Percentiles rank a stretch among this genome's conserved stretches.
These are phyloP conservation scores for Phytopythium chamaehyphon DNA, from an alignment of 352 stramenopile genomes.

Conservation along the genomic window DNA sequence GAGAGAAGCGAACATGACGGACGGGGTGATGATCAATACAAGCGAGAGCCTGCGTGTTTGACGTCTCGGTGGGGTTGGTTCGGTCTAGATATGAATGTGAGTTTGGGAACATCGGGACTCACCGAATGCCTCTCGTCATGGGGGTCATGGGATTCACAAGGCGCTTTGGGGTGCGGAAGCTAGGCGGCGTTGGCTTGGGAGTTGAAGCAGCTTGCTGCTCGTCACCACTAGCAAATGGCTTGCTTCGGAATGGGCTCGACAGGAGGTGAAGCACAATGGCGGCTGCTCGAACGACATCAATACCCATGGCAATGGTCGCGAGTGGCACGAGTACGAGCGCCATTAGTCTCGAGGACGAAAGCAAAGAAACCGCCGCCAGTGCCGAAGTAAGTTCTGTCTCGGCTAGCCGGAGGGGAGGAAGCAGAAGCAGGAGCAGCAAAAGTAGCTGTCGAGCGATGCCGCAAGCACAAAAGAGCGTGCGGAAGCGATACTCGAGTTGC, in stretches of 20 bases:
- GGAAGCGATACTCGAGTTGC: slow-evolving; percentile 46
- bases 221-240: slow-evolving; percentile 26
- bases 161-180: too few species aligned
- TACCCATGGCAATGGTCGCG: slow-evolving; percentile 45
- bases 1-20: not conserved
- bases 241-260: not conserved
- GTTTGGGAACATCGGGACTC: too few species aligned
- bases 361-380: slow-evolving; percentile 12
- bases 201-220: not conserved
- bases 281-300: slow-evolving; percentile 53
- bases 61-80: too few species aligned
- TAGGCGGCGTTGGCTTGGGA: not conserved
- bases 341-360: slow-evolving; percentile 21
- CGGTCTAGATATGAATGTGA: too few species aligned
- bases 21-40: slow-evolving; percentile 1
- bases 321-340: slow-evolving; percentile 55
- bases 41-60: slow-evolving; percentile 3
- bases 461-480: slow-evolving; percentile 35
- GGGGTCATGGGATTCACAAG: too few species aligned
- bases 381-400: not conserved
- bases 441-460: slow-evolving; percentile 56
- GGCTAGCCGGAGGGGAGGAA: slow-evolving; percentile 26
- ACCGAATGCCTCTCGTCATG: too few species aligned
- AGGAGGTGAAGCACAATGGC: slow-evolving; percentile 52
- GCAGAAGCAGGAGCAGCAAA: slow-evolving; percentile 47